Evolutionary conservation across 208 protist species (phyloP).

Genomic region (Zelonia costaricensis): DNA sequence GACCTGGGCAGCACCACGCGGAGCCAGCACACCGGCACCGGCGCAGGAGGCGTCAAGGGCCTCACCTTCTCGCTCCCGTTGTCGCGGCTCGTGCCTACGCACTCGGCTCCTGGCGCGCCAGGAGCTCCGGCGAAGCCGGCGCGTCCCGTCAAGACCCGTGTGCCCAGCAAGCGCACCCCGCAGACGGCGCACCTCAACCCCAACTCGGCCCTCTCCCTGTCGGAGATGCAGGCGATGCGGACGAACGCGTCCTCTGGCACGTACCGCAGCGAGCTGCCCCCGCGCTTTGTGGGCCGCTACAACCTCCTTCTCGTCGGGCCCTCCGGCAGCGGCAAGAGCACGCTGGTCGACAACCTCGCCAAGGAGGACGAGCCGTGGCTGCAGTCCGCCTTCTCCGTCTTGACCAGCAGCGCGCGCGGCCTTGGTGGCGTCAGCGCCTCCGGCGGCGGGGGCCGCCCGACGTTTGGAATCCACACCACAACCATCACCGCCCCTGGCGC

Average conservation of each 20-base stretch:
- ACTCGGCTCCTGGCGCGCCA: background rate
- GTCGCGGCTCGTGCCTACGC: too few relatives aligned
- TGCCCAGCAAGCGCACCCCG: conserved; percentile 11
- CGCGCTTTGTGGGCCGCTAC: conserved; percentile 54
- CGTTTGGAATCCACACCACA: conserved; percentile 31
- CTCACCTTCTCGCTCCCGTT: too few relatives aligned
- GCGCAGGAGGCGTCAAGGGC: too few relatives aligned
- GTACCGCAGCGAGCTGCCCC: conserved; percentile 21
- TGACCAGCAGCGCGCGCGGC: conserved; percentile 19
- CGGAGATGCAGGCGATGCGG: conserved; percentile 19
- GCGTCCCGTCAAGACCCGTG: conserved; percentile 2
- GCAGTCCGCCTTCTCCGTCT: conserved; percentile 31
- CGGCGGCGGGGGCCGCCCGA: conserved; percentile 2
- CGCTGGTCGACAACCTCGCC: conserved; percentile 55
- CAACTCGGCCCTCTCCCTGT: background rate
- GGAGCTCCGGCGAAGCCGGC: background rate
- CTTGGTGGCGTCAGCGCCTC: background rate
- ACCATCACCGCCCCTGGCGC: conserved; percentile 16
- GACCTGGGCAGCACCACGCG: too few relatives aligned
- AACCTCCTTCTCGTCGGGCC: conserved; percentile 75
- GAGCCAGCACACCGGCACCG: too few relatives aligned
- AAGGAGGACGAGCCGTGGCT: conserved; percentile 46
- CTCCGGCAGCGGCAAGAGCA: conserved; percentile 56
- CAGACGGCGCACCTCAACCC: conserved; percentile 1
- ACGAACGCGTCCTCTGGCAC: background rate